Evolutionary conservation across 176 grass and related monocot species (phyloP).

Genomic region (Oryza brachyantha): DNA sequence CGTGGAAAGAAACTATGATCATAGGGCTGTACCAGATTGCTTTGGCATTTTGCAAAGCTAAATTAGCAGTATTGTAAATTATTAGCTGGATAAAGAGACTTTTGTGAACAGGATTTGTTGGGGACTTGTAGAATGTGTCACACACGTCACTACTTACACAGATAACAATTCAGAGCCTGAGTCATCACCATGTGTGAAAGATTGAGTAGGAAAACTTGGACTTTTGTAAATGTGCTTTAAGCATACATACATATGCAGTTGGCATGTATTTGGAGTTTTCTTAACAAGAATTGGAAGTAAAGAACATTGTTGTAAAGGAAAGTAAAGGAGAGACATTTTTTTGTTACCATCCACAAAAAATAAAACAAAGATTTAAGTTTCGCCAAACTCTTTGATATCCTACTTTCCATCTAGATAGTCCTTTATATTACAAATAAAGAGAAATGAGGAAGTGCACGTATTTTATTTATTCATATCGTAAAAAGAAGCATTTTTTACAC

Average conservation of each 20-base stretch:
- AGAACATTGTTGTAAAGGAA: background rate
- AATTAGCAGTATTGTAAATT: background rate
- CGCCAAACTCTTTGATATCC: background rate
- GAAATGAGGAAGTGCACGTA: background rate
- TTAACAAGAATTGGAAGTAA: background rate
- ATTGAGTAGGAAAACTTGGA: background rate
- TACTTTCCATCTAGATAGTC: background rate
- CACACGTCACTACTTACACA: background rate
- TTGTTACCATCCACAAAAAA: background rate
- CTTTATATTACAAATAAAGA: background rate
- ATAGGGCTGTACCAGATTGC: background rate
- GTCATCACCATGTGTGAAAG: background rate
- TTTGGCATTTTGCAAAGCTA: background rate
- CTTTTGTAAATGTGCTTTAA: background rate
- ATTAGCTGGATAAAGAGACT: background rate
- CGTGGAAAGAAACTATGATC: background rate
- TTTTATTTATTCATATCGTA: background rate
- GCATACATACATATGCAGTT: background rate
- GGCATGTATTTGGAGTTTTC: background rate
- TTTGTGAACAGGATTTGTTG: background rate
- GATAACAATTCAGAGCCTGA: background rate
- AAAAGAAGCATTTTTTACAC: background rate
- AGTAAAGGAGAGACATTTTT: background rate
- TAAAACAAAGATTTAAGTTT: background rate
- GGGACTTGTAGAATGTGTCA: background rate